phyloP scores from a whole-genome alignment of 2,329 filamentous ascomycete species.

The Fusarium graminum region DNA sequence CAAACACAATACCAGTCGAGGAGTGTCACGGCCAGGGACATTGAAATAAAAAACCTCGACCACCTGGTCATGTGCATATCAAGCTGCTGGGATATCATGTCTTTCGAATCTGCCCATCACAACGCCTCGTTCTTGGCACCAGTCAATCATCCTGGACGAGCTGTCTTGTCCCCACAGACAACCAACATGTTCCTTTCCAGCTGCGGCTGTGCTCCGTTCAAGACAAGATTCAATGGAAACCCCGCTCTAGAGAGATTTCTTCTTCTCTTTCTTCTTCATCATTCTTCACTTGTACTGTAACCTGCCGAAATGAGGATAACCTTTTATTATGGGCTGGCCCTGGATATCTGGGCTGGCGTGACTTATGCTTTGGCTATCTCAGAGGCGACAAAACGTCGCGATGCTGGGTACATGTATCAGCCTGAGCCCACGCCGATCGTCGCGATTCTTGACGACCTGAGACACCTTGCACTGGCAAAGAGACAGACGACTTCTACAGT shows the following conservation, averaged over 20 bases:
- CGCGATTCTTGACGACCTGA: constrained; percentile 10
- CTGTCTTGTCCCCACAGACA: not conserved
- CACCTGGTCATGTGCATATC: not conserved
- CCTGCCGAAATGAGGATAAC: constrained; percentile 6
- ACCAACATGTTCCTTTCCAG: constrained; percentile 11
- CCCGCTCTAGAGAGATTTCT: constrained; percentile 4
- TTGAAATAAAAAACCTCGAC: not conserved
- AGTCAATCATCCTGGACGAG: constrained; percentile 8
- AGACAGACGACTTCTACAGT: constrained; percentile 3
- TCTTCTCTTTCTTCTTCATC: not conserved
- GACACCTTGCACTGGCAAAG: constrained; percentile 15
- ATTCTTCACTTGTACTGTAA: too few relatives aligned
- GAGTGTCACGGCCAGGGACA: too few relatives aligned
- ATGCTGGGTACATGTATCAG: constrained; percentile 16
- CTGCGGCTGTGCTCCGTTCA: constrained; percentile 3
- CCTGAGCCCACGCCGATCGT: constrained; percentile 23
- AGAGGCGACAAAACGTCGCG: constrained; percentile 17
- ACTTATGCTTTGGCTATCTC: constrained; percentile 20
- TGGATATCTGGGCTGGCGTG: constrained; percentile 3
- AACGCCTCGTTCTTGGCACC: constrained; percentile 32
- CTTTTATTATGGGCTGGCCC: not conserved
- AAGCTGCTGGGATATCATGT: not conserved
- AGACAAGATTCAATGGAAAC: constrained; percentile 9
- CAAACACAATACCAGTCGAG: too few relatives aligned
- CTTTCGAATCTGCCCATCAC: constrained; percentile 3